Conservation (phyloP, 1,139 yeast genomes). For the Wickerhamomyces sp. region DNA sequence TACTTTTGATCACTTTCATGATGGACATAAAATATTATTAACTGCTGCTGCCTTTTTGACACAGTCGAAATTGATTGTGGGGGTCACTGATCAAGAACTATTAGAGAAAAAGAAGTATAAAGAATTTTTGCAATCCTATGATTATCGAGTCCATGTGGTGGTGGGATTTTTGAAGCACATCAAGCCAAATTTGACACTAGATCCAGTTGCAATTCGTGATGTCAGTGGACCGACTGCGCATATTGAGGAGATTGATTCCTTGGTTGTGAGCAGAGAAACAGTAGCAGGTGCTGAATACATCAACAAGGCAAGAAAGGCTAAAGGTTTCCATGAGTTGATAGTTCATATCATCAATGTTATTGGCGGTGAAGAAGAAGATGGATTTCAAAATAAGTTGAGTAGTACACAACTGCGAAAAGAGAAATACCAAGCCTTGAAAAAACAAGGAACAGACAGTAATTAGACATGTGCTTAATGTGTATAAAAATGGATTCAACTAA, state of each 20-base stretch:
- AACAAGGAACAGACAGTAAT: no score
- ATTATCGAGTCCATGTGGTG: conserved; percentile 45
- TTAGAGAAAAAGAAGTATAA: conserved; percentile 71
- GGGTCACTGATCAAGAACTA: conserved; percentile 78
- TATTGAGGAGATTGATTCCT: conserved; percentile 68
- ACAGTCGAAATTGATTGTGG: conserved; percentile 55
- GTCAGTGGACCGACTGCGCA: conserved; percentile 93
- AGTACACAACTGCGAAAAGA: conserved; percentile 52
- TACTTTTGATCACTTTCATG: conserved; percentile 94
- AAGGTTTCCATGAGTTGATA: conserved; percentile 49
- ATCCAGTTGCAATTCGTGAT: conserved; percentile 65
- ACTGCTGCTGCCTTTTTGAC: conserved; percentile 70
- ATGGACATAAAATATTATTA: conserved; percentile 85
- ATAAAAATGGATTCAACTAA: no score
- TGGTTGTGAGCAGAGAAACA: conserved; percentile 81
- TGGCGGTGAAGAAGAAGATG: conserved; percentile 55
- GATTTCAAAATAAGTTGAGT: conserved; percentile 73
- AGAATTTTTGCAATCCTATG: conserved; percentile 59
- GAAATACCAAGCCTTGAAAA: conserved; percentile 12
- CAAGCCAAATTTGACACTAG: conserved; percentile 38
- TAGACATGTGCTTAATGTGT: no score
- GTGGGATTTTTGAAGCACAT: conserved; percentile 43
- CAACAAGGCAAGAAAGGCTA: conserved; percentile 56
- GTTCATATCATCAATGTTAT: conserved; percentile 66
- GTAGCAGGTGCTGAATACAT: conserved; percentile 68